Evolutionary conservation across 2,329 filamentous ascomycete genomes (phyloP), one percentile per base, ranked within the genome.

Genomic region (Sarocladium strictum): DNA sequence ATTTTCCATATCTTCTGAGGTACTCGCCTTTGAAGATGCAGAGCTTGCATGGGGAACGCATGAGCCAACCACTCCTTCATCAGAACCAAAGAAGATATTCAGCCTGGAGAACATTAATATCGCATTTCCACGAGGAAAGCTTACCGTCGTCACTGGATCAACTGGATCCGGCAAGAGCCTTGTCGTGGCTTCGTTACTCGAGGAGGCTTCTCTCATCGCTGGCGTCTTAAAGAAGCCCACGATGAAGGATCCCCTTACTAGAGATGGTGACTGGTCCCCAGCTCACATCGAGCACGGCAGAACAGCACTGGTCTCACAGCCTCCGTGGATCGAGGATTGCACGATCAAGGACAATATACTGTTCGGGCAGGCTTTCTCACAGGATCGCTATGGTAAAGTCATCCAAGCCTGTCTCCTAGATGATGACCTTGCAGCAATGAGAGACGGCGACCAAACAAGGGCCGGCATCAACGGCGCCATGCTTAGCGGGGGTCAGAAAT

Each of bases 21-120:
- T 11, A 10, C 14, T 58, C 19, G 15, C 26, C 7, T 32, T 58
- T n/a, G 37, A 54, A 14, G 41, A 50, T 50, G 57, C 57, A 5
- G 35, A 33, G 6, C 17, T 56, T 3, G 15, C 21, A 4, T 58
- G 57, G 55, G 32, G 15, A 33, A 15, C 32, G 15, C 9, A 15
- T 9, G 32, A 15, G 15, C 32, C 9, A 33, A 15, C 32, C 9
- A 15, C 32, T 9, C 9, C 9, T 15, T 15, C 32, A 15, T 33
- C 32, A 33, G 9, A 33, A 33, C 32, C 32, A 33, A 15, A 15
- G 15, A 33, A 15, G 9, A 15, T 9, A 15, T 33, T 33, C 32
- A 9, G 15, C 9, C 32, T 33, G 32, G 15, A 15, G 32, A 9
- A 33, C 15, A 15, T 33, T 9, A 33, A 33, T 15, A 15, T 33